Evolutionary conservation across 2,329 filamentous ascomycete genomes (phyloP).

Genomic region (Nannizziopsis arthrosporioides): DNA sequence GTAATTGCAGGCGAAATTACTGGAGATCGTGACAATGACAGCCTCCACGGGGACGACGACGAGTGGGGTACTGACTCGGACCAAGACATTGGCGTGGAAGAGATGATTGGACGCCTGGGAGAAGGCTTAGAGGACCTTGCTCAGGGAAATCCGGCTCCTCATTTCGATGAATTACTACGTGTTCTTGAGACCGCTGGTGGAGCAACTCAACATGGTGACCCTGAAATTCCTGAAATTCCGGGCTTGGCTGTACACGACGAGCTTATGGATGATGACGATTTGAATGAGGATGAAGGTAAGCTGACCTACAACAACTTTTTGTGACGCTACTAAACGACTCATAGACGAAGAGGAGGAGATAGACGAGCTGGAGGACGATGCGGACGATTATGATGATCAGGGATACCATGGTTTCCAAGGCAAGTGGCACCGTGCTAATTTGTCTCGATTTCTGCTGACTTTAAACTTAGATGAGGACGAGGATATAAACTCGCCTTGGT

Average conservation of each 20-base stretch:
- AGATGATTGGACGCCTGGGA: conserved; percentile 36
- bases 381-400: conserved; percentile 36
- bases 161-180: conserved; percentile 38
- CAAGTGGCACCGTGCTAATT: conserved; percentile 17
- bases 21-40: conserved; percentile 44
- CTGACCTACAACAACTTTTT: background rate
- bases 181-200: conserved; percentile 33
- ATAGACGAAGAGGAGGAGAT: conserved; percentile 48
- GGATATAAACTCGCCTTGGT: conserved; percentile 34
- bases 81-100: conserved; percentile 34
- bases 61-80: conserved; percentile 42
- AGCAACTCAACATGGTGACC: conserved; percentile 34
- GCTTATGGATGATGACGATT: conserved; percentile 42
- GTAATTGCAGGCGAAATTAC: conserved; percentile 45
- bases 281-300: conserved; percentile 47
- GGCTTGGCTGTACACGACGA: conserved; percentile 37
- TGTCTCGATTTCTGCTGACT: conserved; percentile 19
- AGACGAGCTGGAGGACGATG: conserved; percentile 25
- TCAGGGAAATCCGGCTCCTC: conserved; percentile 29
- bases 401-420: conserved; percentile 31
- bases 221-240: conserved; percentile 34
- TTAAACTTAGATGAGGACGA: conserved; percentile 25
- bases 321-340: conserved; percentile 23
- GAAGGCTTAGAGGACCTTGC: conserved; percentile 32
- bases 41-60: conserved; percentile 37